phyloP scores from a whole-genome alignment of 768 basidiomycete genomes.

The Hydnum rufescens region DNA sequence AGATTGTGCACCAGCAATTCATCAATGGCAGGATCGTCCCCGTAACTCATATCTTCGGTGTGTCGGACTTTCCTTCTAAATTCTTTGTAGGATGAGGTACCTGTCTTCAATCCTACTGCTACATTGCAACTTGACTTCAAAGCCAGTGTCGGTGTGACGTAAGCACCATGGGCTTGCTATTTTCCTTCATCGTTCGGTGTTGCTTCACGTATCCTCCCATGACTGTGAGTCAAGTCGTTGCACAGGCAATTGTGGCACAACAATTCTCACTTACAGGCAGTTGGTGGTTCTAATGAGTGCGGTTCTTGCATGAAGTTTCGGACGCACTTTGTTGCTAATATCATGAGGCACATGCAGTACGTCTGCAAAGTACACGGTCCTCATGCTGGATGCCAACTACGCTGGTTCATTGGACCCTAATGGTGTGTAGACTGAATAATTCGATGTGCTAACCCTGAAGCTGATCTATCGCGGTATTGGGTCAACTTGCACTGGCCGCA shows the following conservation, averaged over 20 bases:
- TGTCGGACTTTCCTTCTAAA: not conserved
- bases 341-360: not conserved
- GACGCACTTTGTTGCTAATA: not conserved
- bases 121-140: slow-evolving; percentile 3
- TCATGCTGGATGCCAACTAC: slow-evolving; percentile 8
- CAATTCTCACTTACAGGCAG: not conserved
- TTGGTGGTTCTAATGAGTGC: too few relatives aligned
- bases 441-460: not conserved
- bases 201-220: not conserved
- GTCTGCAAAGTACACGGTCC: slow-evolving; percentile 6
- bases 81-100: slow-evolving; percentile 4
- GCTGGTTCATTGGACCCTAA: slow-evolving; percentile 6
- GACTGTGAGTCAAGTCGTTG: not conserved
- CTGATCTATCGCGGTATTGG: not conserved
- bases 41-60: not conserved
- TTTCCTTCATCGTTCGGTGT: not conserved
- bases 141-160: not conserved
- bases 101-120: slow-evolving; percentile 6
- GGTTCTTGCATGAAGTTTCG: too few relatives aligned
- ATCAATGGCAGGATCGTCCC: slow-evolving; percentile 7
- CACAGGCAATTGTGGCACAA: not conserved
- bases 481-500: slow-evolving; percentile 8
- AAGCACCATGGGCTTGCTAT: not conserved
- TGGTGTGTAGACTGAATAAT: not conserved
- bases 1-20: slow-evolving; percentile 9